Conservation (phyloP, 805 yeast genomes). For the Spathaspora sp. region DNA sequence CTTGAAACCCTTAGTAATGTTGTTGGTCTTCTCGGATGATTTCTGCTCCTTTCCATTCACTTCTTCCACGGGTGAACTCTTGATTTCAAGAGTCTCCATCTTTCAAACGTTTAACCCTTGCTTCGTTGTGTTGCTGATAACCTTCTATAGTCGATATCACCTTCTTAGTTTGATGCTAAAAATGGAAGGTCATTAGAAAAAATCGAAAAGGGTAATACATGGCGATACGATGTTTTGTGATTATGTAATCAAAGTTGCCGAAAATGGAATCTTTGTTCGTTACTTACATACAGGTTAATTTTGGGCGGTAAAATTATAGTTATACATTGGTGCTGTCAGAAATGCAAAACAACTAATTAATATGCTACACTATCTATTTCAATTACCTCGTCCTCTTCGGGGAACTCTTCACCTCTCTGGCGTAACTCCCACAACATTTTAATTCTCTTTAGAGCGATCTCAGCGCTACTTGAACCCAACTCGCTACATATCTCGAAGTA, state of each 20-base stretch:
- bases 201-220: not conserved
- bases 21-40: not conserved
- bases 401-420: slow-evolving; percentile 8
- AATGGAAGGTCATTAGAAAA: not conserved
- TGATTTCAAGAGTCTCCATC: not conserved
- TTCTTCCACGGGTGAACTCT: not conserved
- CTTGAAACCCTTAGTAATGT: slow-evolving; percentile 2
- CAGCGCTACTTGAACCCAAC: slow-evolving; percentile 50
- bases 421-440: slow-evolving; percentile 22
- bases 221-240: not conserved
- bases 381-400: slow-evolving; percentile 7
- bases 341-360: not conserved
- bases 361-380: slow-evolving; percentile 11
- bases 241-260: not conserved
- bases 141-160: not conserved
- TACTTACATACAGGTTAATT: too few species aligned
- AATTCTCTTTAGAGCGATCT: slow-evolving; percentile 27
- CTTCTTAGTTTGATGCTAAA: not conserved
- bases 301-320: not conserved
- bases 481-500: slow-evolving; percentile 38
- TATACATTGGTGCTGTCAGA: not conserved
- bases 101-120: not conserved
- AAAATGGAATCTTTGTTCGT: not conserved
- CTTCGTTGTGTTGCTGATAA: not conserved
- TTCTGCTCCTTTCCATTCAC: not conserved